Conservation (phyloP, 2,329 filamentous ascomycete species). For the Alternaria arborescens region DNA sequence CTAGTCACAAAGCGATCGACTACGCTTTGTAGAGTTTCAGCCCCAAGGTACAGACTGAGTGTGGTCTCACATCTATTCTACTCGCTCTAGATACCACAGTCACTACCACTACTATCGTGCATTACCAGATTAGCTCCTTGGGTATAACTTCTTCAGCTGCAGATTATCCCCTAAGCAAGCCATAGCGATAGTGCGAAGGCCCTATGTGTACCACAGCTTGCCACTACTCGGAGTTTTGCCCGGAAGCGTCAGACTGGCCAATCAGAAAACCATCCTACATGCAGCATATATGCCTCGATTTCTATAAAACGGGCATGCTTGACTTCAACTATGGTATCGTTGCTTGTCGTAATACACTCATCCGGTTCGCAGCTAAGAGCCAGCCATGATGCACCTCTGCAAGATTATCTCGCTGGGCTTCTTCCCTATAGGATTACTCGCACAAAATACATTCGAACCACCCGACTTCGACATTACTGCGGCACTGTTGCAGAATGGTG, state of each 20-base stretch:
- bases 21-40: neutral
- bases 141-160: neutral
- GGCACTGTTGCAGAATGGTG: slow-evolving; percentile 21
- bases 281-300: neutral
- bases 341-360: neutral
- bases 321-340: neutral
- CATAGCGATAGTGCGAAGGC: neutral
- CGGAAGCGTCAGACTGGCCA: neutral
- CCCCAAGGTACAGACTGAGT: neutral
- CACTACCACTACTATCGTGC: neutral
- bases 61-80: neutral
- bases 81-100: neutral
- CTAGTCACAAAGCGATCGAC: neutral
- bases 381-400: neutral
- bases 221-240: neutral
- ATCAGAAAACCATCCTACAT: neutral
- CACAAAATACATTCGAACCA: slow-evolving; percentile 15
- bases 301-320: neutral
- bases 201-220: neutral
- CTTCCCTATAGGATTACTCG: neutral
- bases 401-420: slow-evolving; percentile 1
- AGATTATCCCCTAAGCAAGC: neutral
- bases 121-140: neutral
- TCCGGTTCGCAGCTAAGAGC: neutral
- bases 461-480: slow-evolving; percentile 18